Base-by-base conservation (phyloP, 2,329 filamentous ascomycete species). In the Trichoderma oligosporum region DNA sequence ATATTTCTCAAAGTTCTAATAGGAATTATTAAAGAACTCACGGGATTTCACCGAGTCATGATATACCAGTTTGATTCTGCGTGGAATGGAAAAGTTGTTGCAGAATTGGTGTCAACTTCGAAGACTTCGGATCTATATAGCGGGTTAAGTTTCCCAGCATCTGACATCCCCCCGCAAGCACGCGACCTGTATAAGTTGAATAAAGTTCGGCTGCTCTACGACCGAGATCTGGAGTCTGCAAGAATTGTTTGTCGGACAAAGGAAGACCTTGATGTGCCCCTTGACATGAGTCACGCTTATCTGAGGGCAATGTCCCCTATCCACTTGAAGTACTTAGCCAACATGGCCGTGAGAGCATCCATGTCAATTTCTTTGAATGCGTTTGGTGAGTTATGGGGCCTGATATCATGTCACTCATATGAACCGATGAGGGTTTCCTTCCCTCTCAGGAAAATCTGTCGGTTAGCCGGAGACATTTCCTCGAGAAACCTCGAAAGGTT, bases 281-380 rank as follows among this genome's bases (percentile, higher is more conserved):
- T 96, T 4, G 90, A 96, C 68, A 84, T 96, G 70, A 94, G 88
- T 1, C 88, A 94, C 65, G 82, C 87, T 0, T 94, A 95, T 67
- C 80, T 96, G 1, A 84, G 91, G 54, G 91, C 92, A 61, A 96
- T 96, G 83, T 95, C 90, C 1, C 91, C 91, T 0, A 92, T 96
- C 39, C 90, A 94, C 67, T 71, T 96, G 55, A 95, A 95, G 67
- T 96, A 96, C 64, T 77, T 96, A 3, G 81, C 76, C 5, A 91
- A 96, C 67, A 96, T 96, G 91, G 87, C 86, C 7, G 91, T 96
- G 0, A 84, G 91, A n/a, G 90, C 90, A 0, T 96, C 90, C 62
- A 96, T 96, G 91, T 96, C 91, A 0, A 91, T 96, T 60, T 95
- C 91, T 1, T 89, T 96, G 66, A 94, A 91, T 62, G 89, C 89